Evolutionary conservation across 2,329 filamentous ascomycete genomes (phyloP).

Genomic region (Xylariaceae sp.): DNA sequence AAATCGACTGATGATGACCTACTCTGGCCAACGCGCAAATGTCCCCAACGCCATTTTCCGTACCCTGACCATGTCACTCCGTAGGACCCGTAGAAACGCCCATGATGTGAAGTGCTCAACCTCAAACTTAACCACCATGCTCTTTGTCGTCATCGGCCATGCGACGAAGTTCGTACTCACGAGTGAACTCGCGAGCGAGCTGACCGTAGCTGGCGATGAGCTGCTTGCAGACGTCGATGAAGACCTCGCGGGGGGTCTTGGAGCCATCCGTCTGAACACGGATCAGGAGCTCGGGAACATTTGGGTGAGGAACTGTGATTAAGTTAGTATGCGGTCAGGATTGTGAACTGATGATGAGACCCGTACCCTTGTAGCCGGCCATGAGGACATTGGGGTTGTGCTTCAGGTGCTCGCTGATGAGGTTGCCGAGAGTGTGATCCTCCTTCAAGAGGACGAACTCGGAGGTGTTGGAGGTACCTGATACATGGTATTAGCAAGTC

Average conservation of each 20-base stretch:
- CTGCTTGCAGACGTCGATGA: conserved; percentile 75
- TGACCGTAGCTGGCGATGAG: conserved; percentile 77
- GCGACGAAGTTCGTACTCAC: conserved; percentile 85
- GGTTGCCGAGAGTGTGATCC: conserved; percentile 91
- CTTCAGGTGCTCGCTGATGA: conserved; percentile 81
- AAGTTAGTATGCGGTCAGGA: conserved; percentile 8
- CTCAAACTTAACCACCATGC: conserved; percentile 29
- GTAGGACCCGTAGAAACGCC: conserved; percentile 8
- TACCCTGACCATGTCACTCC: conserved; percentile 12
- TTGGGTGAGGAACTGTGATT: conserved; percentile 51
- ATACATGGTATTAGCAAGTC: not conserved
- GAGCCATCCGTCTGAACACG: conserved; percentile 89
- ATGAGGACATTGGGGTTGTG: conserved; percentile 81
- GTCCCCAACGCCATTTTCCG: conserved; percentile 11
- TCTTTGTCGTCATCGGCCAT: conserved; percentile 65
- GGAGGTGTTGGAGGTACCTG: conserved; percentile 89
- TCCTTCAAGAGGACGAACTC: conserved; percentile 96
- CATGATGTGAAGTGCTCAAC: conserved; percentile 5
- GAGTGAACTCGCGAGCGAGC: conserved; percentile 83
- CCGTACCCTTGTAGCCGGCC: conserved; percentile 79
- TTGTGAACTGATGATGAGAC: conserved; percentile 23
- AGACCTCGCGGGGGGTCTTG: conserved; percentile 82
- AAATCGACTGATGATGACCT: conserved; percentile 4
- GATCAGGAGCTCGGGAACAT: conserved; percentile 60
- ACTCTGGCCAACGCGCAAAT: conserved; percentile 6